Evolutionary conservation across 352 stramenopile genomes (phyloP), one percentile per base, ranked within the genome.

Genomic region (Peronospora belbahrii): DNA sequence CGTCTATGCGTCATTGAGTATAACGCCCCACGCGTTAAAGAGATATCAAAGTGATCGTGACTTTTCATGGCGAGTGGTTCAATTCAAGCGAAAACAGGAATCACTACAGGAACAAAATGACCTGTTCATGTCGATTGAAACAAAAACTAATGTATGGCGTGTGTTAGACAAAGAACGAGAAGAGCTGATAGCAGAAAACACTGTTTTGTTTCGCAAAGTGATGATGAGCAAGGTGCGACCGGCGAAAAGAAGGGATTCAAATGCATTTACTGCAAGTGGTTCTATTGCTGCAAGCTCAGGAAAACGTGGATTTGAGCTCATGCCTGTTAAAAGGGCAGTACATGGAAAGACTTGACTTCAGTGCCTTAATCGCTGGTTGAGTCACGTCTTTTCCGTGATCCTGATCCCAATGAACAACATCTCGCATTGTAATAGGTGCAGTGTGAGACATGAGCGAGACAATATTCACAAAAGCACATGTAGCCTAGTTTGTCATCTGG

Each of bases 121-220:
- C 11, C 7, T 40, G 6, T 38, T 47, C 7, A 6, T 51, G 10
- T 48, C 55, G 18, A 3, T 24, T 0, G 37, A 59, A 40, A 7
- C 5, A 17, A 36, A 27, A 17, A 15, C 22, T 2, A 20, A 56
- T 10, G 7, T 44, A 25, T 32, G 32, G 43, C 31, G 38, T 22
- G 38, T 11, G 18, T 14, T 59, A 23, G 49, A 50, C 9, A 19
- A 47, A 36, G 55, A 56, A 4, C 31, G 33, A 8, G 24, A 59
- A 28, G 9, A 35, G 2, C 6, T 64, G 25, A 23, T 55, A 1
- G 13, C 32, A 5, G 42, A 59, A 35, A 59, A 64, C 14, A 1
- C 20, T 3, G 0, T 17, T 17, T 45, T 64, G 42, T 64, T 56
- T 40, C 37, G 55, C 14, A 44, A 42, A 42, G 42, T 64, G 6